Percentiles rank a stretch among this genome's conserved stretches.
Evolutionary conservation across 192 early-diverging fungal species (phyloP).

Genomic region (Coemansia sp.): DNA sequence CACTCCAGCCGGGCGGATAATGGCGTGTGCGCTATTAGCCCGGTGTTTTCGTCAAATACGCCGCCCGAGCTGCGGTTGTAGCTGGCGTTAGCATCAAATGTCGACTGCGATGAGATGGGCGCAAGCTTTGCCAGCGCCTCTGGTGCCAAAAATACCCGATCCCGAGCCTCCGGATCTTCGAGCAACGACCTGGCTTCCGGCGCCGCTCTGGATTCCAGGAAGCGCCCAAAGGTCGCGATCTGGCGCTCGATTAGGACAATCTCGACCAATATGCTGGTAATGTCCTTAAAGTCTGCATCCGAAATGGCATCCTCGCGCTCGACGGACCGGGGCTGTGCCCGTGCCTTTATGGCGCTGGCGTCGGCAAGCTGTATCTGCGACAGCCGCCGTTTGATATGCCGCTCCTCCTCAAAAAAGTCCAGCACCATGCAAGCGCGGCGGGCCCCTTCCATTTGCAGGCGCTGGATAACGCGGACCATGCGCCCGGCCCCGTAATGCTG

Average conservation of each 20-base stretch:
- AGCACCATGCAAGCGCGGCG: conserved; percentile 70
- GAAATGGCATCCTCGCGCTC: conserved; percentile 27
- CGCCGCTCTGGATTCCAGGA: conserved; percentile 74
- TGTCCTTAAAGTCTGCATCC: conserved; percentile 67
- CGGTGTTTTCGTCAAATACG: conserved; percentile 20
- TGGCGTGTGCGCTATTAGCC: conserved; percentile 28
- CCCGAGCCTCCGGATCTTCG: conserved; percentile 7
- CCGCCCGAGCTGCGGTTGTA: not conserved
- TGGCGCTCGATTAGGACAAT: conserved; percentile 78
- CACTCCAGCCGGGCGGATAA: conserved; percentile 26
- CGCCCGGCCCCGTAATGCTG: conserved; percentile 81
- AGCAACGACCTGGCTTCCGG: conserved; percentile 29
- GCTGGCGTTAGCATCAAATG: not conserved
- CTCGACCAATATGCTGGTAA: conserved; percentile 77
- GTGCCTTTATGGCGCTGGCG: conserved; percentile 7
- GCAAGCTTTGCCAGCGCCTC: conserved; percentile 13
- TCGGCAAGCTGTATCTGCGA: conserved; percentile 36
- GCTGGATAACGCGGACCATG: conserved; percentile 82
- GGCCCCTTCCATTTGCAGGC: conserved; percentile 85
- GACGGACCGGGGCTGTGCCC: conserved; percentile 2
- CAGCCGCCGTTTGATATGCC: conserved; percentile 51
- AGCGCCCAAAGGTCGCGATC: conserved; percentile 72
- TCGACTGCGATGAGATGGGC: conserved; percentile 12
- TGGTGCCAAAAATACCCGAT: conserved; percentile 29
- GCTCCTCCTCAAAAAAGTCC: conserved; percentile 74